phyloP scores from a whole-genome alignment of 768 basidiomycete genomes.

The Suillus spraguei region DNA sequence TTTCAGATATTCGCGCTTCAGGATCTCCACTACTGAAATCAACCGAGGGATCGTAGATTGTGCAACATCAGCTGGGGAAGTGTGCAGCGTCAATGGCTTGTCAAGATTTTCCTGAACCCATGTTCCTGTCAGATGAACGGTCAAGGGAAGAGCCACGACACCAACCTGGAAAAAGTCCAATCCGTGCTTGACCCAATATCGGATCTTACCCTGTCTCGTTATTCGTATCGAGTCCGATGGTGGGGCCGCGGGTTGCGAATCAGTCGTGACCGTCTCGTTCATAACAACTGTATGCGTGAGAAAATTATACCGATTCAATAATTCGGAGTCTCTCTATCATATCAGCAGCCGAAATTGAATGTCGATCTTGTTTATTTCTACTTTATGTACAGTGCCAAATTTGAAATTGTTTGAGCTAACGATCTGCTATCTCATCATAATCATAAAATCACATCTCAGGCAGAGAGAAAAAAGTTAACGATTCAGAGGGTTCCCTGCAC shows the following conservation, averaged over 20 bases:
- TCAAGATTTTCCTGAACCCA: slow-evolving; percentile 46
- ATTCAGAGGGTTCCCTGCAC: too few species aligned
- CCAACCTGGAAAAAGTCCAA: slow-evolving; percentile 56
- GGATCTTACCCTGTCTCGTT: slow-evolving; percentile 57
- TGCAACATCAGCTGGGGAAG: slow-evolving; percentile 46
- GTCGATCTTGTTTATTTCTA: too few species aligned
- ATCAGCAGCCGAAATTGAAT: too few species aligned
- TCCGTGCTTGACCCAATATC: slow-evolving; percentile 52
- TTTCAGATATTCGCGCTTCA: slow-evolving; percentile 79
- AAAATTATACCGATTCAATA: background rate
- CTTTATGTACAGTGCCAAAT: too few species aligned
- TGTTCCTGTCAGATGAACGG: slow-evolving; percentile 6
- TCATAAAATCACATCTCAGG: too few species aligned
- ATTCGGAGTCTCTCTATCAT: too few species aligned
- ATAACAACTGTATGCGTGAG: background rate
- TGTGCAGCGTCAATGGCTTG: slow-evolving; percentile 58
- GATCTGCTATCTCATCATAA: too few species aligned
- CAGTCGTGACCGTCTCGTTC: background rate
- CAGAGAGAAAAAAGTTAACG: too few species aligned
- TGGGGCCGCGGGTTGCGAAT: background rate
- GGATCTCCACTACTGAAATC: slow-evolving; percentile 78
- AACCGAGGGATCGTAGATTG: slow-evolving; percentile 57
- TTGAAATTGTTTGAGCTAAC: too few species aligned
- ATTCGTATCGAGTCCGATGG: slow-evolving; percentile 48
- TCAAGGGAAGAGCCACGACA: slow-evolving; percentile 11